Conservation (phyloP, 2,329 filamentous ascomycete genomes). For the Colletotrichum salicis region DNA sequence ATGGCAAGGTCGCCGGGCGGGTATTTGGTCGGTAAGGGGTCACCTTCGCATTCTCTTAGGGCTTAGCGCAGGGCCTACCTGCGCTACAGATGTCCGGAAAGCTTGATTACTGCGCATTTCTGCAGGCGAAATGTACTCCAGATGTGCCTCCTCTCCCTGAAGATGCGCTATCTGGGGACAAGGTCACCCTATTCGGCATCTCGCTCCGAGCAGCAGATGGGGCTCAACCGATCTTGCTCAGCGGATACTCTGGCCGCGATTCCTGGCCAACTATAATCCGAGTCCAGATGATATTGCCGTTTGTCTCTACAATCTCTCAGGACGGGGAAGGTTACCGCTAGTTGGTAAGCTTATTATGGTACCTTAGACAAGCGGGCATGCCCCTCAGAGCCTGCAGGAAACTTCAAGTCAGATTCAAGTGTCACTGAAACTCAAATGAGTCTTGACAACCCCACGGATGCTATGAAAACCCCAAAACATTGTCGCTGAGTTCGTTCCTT, state of each 20-base stretch:
- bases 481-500: neutral
- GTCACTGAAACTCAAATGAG: neutral
- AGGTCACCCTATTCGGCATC: slow-evolving; percentile 3
- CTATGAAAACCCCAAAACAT: neutral
- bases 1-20: neutral
- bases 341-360: neutral
- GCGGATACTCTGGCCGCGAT: neutral
- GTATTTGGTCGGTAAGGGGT: slow-evolving; percentile 11
- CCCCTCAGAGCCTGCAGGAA: neutral
- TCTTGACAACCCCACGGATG: neutral
- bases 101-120: neutral
- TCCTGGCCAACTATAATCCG: neutral
- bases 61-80: slow-evolving; percentile 20
- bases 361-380: neutral
- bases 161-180: neutral
- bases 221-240: neutral
- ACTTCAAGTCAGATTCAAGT: neutral
- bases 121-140: slow-evolving; percentile 3
- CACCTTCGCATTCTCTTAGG: slow-evolving; percentile 12
- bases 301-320: neutral
- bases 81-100: neutral
- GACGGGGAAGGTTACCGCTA: neutral
- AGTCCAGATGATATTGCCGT: neutral
- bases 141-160: neutral
- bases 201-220: neutral